Base-by-base conservation (phyloP, 1,284 basidiomycete genomes). In the Pseudozyma pruni region DNA sequence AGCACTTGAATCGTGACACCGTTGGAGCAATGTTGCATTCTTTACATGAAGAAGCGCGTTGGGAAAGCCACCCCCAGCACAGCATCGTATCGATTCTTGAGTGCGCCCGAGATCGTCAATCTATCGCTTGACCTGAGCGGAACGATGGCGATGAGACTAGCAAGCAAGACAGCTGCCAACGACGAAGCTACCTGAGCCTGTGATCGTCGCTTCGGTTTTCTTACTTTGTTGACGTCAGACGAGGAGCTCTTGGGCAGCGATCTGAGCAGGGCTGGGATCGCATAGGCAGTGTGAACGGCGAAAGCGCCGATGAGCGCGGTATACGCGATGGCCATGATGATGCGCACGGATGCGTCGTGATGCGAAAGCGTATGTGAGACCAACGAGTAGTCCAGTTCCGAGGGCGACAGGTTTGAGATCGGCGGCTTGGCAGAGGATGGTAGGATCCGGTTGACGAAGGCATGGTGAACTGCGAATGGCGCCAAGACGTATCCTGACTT, bases 371-470 rank as follows among this genome's bases (percentile, higher is more conserved):
- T 32, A 27, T 58, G 46, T 3, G 68, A 47, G 11, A 81, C 78
- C 51, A 74, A 77, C n/a, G 66, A 51, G 53, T 76, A 69, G 27
- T 80, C 79, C 3, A 80, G 61, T 40, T 78, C 72, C 8, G 73
- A 67, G 3, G 78, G 76, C 1, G 74, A 75, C 14, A 79, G 55
- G 9, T 44, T 41, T 10, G 37, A 29, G 42, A 76, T 75, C 3
- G 76, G 73, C 5, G 60, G 29, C 0, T 14, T 14, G 9, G 33
- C 7, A 2, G 41, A 49, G 2, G 75, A 54, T 1, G 78, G 76
- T 0, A 72, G 40, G 22, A 80, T 17, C 14, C 79, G 73, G 41
- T 79, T 78, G 46, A 69, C 40, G 14, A 51, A 49, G 1, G 67
- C 62, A 47, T 81, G 79, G 25, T 69, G 56, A 0, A 69, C 8